Base-by-base conservation (phyloP, 2,329 filamentous ascomycete species). In the Emmonsia crescens region DNA sequence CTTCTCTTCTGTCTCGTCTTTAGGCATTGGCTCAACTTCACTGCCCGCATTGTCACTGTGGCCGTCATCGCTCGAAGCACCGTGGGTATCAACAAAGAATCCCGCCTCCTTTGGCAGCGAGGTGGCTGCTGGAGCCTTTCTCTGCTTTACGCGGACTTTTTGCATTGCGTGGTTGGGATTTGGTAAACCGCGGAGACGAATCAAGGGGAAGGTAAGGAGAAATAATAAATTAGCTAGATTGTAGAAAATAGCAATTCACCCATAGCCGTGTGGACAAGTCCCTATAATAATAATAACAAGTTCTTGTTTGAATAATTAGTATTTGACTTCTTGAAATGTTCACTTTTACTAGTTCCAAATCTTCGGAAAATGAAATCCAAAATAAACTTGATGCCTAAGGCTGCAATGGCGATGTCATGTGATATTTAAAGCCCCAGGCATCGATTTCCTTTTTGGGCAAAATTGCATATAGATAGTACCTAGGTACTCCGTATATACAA, bases 1-100 rank as follows among this genome's bases (percentile, higher is more conserved):
- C 72, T 93, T 90, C 70, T 88, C 85, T 73, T 96, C 92, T 59
- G 89, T 86, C 16, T 85, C 86, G 72, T 96, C 91, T 72, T 93
- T 94, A 14, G 60, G 70, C 14, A 74, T 67, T 2, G 72, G 71
- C 0, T 67, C 67, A 2, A 40, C 55, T 44, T 63, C 68, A 1
- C 65, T 66, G 21, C 71, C 68, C 33, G 68, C 68, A 21, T 67
- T 66, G 65, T 71, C 67, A 19, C 72, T 68, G 54, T 68, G 62
- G 44, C 68, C 66, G 36, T 67, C 64, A 60, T 69, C 67, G 33
- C 64, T 62, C 6, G 66, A 64, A 57, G 60, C 61, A 56, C 59
- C 59, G 58, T 61, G 46, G 21, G 52, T 57, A 40, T 31, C 38
- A 51, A 40, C 24, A 4, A 56, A 56, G 6, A 40, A 38, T 2